Percentiles rank a stretch among this genome's conserved stretches.
Conservation (phyloP, 768 basidiomycete species). For the Amanita jacksonii region DNA sequence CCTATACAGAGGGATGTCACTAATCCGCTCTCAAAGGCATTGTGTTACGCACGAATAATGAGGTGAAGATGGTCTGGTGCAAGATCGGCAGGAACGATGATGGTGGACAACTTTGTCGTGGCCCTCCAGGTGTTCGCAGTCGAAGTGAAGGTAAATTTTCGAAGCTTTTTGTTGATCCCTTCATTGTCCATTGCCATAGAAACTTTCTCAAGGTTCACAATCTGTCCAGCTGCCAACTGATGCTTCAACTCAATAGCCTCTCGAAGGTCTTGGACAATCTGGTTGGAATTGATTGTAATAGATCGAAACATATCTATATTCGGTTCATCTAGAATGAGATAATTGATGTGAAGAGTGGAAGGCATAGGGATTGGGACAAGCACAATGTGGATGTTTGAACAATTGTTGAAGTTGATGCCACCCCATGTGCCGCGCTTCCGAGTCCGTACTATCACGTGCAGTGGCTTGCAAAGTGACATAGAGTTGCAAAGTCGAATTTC, state of each 20-base stretch:
- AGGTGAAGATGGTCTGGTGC: neutral
- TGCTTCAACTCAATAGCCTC: neutral
- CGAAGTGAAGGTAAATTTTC: neutral
- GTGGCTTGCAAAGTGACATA: no score
- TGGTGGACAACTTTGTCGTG: neutral
- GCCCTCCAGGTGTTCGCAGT: neutral
- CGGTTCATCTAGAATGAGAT: neutral
- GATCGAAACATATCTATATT: neutral
- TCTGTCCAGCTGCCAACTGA: neutral
- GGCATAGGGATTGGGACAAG: no score
- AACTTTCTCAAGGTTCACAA: neutral
- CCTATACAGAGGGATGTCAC: neutral
- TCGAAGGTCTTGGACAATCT: neutral
- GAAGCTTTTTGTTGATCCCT: neutral
- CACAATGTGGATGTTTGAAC: no score
- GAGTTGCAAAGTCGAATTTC: no score
- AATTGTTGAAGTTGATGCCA: no score
- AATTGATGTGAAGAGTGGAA: neutral
- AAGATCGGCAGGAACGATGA: neutral
- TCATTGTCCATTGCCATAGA: neutral
- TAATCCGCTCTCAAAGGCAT: neutral
- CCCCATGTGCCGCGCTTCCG: no score
- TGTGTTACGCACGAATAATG: neutral
- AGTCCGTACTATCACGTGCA: no score
- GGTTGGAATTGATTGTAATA: neutral